Conservation (phyloP, 1,139 yeast species). For the Nakaseomyces sp. region DNA sequence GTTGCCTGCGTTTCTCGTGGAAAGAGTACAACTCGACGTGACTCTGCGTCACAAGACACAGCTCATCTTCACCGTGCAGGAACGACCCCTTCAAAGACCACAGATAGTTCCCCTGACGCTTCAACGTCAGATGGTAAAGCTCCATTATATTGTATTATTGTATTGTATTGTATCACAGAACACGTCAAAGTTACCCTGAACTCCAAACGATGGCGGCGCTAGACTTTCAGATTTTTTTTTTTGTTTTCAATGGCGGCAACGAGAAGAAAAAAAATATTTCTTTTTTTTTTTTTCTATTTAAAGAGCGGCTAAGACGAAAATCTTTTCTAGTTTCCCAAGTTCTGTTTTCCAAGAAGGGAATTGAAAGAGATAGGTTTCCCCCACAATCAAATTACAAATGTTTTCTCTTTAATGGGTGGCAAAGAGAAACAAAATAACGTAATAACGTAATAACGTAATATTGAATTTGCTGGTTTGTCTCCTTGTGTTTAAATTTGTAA, state of each 20-base stretch:
- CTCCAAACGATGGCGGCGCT: not conserved
- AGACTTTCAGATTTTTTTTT: not conserved
- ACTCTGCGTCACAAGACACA: slow-evolving; percentile 28
- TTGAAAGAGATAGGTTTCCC: not conserved
- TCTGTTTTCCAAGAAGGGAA: too few species aligned
- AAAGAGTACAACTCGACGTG: slow-evolving; percentile 35
- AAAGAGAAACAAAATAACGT: too few species aligned
- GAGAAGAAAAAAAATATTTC: not conserved
- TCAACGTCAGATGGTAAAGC: slow-evolving; percentile 62
- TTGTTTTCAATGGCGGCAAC: not conserved
- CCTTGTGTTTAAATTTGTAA: not conserved
- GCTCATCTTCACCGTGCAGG: slow-evolving; percentile 36
- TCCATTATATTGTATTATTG: slow-evolving; percentile 7
- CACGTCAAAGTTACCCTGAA: not conserved
- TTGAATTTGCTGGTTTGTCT: too few species aligned
- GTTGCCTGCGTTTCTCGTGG: slow-evolving; percentile 46
- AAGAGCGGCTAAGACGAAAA: too few species aligned
- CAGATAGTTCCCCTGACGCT: slow-evolving; percentile 45
- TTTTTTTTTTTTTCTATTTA: not conserved
- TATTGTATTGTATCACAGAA: too few species aligned
- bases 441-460: not conserved
- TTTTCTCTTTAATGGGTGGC: not conserved
- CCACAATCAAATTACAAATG: slow-evolving; percentile 1
- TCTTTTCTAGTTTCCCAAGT: too few species aligned
- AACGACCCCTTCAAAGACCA: slow-evolving; percentile 62